Evolutionary conservation across 257 asterid species (phyloP).

Genomic region (Datura wrightii): DNA sequence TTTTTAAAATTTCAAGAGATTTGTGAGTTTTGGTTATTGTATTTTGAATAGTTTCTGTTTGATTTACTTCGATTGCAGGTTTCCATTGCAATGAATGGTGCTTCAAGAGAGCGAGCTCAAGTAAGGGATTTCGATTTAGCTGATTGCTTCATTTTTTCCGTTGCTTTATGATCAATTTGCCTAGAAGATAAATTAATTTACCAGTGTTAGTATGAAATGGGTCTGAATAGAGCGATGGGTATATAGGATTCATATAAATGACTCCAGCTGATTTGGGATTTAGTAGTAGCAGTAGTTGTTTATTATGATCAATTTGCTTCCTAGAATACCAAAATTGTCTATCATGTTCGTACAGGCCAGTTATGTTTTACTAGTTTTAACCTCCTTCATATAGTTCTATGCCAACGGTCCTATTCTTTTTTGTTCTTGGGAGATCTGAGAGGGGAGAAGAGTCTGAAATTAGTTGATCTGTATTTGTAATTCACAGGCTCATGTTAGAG

Average conservation of each 20-base stretch:
- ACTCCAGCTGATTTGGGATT: neutral
- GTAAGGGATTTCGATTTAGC: slow-evolving; percentile 49
- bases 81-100: slow-evolving; percentile 63
- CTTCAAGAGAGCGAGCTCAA: slow-evolving; percentile 73
- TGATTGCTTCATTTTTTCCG: slow-evolving; percentile 23
- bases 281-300: neutral
- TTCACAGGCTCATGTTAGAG: slow-evolving; percentile 81
- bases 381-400: neutral
- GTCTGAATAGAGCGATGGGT: neutral
- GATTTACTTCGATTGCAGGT: slow-evolving; percentile 54
- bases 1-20: slow-evolving; percentile 6
- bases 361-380: neutral
- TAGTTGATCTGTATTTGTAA: slow-evolving; percentile 34
- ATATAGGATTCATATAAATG: neutral
- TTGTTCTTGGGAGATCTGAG: neutral
- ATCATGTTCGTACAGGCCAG: neutral
- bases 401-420: neutral
- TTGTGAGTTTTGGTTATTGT: slow-evolving; percentile 1
- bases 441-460: slow-evolving; percentile 25
- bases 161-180: slow-evolving; percentile 15
- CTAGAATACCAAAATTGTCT: neutral
- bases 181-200: neutral
- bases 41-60: slow-evolving; percentile 30
- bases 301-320: neutral
- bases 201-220: neutral